Base-by-base conservation (phyloP, 139 green algal species). In the Chlorella sp. region DNA sequence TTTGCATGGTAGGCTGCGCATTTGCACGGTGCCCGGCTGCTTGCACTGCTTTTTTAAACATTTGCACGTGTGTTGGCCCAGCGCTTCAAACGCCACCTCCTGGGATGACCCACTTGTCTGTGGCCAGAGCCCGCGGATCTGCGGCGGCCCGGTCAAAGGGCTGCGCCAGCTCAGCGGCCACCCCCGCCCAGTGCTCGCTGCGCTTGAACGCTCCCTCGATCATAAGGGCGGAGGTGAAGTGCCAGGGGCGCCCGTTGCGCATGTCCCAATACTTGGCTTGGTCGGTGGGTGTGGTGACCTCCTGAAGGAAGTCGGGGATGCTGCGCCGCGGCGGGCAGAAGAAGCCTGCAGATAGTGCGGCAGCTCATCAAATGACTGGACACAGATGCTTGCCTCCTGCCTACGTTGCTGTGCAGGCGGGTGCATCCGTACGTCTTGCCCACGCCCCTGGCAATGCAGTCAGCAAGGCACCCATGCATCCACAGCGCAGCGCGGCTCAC, bases 221-320 rank as follows among this genome's bases (percentile, higher is more conserved):
- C 43, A 44, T 67, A 1, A 40, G 13, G 0, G 81, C 65, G 0
- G 79, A 60, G 5, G 85, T 43, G 58, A 80, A 90, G 60, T 64
- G 74, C 73, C 83, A 87, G 22, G 81, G 48, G 26, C 13, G 32
- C 11, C 43, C 20, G 26, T 20, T 38, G 22, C 28, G 28, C n/a
- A 32, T 19, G n/a, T 69, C 48, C 72, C 67, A 82, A 20, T 85
- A 87, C 44, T 86, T 81, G n/a, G n/a, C 46, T 90, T 93, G 90
- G 86, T 93, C 90, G 9, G 80, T 88, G 32, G 69, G 76, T 17
- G 86, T 89, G 38, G 90, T 92, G 46, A 95, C 92, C 83, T 95
- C 92, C 82, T 95, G 92, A 88, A 95, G 69, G 76, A 95, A 95
- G 56, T 95, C 92, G 30, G 92, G 92, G 30, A 92, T 72, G 46